Base-by-base conservation (phyloP, 176 grass and related monocot genomes). In the Carex littledalei region DNA sequence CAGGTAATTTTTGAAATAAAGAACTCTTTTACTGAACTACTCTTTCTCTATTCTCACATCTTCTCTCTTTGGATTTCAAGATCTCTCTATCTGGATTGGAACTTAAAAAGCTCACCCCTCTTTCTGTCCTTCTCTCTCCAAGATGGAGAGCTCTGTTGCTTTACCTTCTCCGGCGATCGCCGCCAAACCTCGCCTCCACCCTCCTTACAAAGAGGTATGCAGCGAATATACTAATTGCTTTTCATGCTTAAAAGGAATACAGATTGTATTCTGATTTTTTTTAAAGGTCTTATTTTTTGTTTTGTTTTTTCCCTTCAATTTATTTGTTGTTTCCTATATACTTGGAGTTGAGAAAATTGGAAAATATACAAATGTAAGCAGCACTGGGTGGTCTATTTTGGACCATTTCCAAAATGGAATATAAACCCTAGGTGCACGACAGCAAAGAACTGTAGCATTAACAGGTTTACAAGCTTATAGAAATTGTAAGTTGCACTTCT, bases 151-250 rank as follows among this genome's bases (percentile, higher is more conserved):
- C 39, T 3, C 50, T 22, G 12, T 83, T 41, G 61, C 62, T 63
- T 1, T 39, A 64, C 39, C 85, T 37, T 1, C 85, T 31, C 57
- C 73, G 39, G 5, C 62, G 26, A 11, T 53, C 35, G 76, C 58
- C 39, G 49, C 71, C 41, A 78, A 80, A 52, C 20, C 74, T 54
- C 0, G 5, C 22, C 41, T 17, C 18, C 85, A 86, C 24, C 85
- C 85, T 67, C 16, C 85, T 21, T 86, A 86, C 76, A 86, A 81
- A 86, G 85, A 86, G 62, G 85, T 86, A 86, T 8, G 11, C 6
- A 53, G 21, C 15, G 3, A 54, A 7, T 13, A 63, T 8, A 50
- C 29, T 56, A 14, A 32, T 60, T 39, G 69, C 16, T 78, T 79
- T 79, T 67, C 61, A 8, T 24, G 21, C 21, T 63, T 22, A 7